Conservation (phyloP, 805 yeast genomes). For the Yamadazyma akitaensis region DNA sequence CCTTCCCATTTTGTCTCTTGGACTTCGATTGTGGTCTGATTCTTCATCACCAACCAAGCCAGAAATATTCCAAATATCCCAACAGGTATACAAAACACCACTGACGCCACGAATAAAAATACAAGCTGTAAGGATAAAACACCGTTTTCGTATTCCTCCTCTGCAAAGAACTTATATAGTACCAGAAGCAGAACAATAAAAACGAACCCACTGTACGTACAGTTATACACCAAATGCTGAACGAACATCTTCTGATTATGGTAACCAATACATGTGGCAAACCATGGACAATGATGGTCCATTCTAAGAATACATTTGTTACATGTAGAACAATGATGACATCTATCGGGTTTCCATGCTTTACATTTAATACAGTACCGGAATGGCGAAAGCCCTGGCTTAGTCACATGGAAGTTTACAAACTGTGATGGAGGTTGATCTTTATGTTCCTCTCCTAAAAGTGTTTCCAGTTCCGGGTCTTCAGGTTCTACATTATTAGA, state of each 20-base stretch:
- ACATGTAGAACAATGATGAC: slow-evolving; percentile 56
- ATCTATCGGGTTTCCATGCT: slow-evolving; percentile 59
- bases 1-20: slow-evolving; percentile 39
- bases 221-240: slow-evolving; percentile 62
- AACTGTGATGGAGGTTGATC: slow-evolving; percentile 30
- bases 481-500: background rate
- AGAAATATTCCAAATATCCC: slow-evolving; percentile 53
- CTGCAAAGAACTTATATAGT: slow-evolving; percentile 47
- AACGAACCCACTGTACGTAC: slow-evolving; percentile 45
- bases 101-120: slow-evolving; percentile 53
- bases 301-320: slow-evolving; percentile 45
- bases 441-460: background rate
- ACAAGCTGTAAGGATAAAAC: slow-evolving; percentile 57
- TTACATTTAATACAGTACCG: slow-evolving; percentile 55
- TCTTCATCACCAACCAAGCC: slow-evolving; percentile 54
- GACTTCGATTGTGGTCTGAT: slow-evolving; percentile 80
- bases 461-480: slow-evolving; percentile 1
- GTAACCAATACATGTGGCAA: slow-evolving; percentile 82
- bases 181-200: slow-evolving; percentile 38
- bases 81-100: slow-evolving; percentile 51
- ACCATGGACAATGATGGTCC: slow-evolving; percentile 86
- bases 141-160: slow-evolving; percentile 32
- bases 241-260: slow-evolving; percentile 75
- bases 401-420: slow-evolving; percentile 38
- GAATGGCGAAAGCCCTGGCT: slow-evolving; percentile 51